Percentiles rank a stretch among this genome's conserved stretches.
Conservation (phyloP, 2,329 filamentous ascomycete genomes). For the Phoma sp. region DNA sequence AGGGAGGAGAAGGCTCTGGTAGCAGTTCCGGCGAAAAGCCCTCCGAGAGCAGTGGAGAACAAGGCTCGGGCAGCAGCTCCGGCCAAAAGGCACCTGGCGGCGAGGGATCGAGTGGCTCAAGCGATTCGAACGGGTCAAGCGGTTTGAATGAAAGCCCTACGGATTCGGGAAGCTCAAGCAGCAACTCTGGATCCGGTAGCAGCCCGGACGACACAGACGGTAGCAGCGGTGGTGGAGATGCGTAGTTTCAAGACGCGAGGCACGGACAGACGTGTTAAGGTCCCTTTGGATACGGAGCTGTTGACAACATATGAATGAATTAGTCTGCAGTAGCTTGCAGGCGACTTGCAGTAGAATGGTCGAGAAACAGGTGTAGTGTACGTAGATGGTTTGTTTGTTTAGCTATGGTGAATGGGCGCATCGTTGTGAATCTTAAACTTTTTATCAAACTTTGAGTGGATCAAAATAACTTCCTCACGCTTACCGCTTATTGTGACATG, state of each 20-base stretch:
- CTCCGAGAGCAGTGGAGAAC: too few species aligned
- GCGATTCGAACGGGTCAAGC: background rate
- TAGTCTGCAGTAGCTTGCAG: background rate
- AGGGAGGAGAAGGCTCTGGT: background rate
- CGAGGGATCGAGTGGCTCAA: background rate
- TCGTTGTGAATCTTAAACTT: too few species aligned
- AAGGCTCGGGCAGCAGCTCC: background rate
- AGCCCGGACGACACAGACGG: background rate
- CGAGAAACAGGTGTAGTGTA: background rate
- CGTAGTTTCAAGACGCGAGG: conserved; percentile 1
- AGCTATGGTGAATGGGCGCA: too few species aligned
- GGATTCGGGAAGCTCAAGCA: background rate
- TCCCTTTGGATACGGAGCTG: too few species aligned
- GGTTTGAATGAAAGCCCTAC: background rate
- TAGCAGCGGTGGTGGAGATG: background rate
- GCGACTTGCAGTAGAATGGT: background rate
- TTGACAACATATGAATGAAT: background rate
- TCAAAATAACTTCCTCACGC: too few species aligned
- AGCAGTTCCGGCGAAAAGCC: background rate
- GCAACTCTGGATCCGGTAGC: background rate
- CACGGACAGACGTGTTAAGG: background rate
- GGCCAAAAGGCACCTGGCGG: background rate
- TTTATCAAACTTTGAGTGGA: too few species aligned
- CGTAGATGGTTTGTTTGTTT: too few species aligned
- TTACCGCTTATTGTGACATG: too few species aligned